Evolutionary conservation across 2,329 filamentous ascomycete genomes (phyloP).

Genomic region (Penicillium janthinellum): DNA sequence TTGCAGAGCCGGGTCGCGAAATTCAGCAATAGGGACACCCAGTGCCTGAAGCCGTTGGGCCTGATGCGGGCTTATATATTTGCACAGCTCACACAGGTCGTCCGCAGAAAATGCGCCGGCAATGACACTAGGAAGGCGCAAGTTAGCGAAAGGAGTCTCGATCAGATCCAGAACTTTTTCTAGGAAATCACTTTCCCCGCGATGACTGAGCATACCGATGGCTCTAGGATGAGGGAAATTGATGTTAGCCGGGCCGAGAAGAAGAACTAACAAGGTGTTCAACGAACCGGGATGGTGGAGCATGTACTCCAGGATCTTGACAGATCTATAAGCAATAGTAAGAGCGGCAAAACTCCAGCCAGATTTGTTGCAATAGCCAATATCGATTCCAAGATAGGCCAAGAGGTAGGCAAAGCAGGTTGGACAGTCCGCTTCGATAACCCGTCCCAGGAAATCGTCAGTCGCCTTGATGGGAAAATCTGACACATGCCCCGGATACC

Average conservation of each 20-base stretch:
- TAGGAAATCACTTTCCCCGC: background rate
- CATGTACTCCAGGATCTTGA: conserved; percentile 10
- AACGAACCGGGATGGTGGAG: background rate
- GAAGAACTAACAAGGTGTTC: background rate
- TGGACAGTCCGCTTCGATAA: conserved; percentile 15
- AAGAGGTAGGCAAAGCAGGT: conserved; percentile 15
- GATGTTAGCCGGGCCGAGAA: background rate
- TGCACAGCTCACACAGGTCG: background rate
- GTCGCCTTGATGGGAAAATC: conserved; percentile 12
- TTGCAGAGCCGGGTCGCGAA: background rate
- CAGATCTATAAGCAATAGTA: conserved; percentile 1
- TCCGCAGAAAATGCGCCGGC: background rate
- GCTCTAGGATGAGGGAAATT: background rate
- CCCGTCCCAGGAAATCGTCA: background rate
- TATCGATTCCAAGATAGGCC: background rate
- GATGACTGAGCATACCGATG: background rate
- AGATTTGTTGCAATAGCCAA: conserved; percentile 12
- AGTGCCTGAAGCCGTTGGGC: background rate
- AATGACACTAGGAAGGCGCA: background rate
- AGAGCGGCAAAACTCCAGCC: conserved; percentile 21
- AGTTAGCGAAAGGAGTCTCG: background rate
- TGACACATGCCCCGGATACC: background rate
- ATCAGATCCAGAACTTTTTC: background rate
- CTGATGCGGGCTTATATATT: background rate
- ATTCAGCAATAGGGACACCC: background rate